phyloP scores from a whole-genome alignment of 352 stramenopile species.

The Phytophthora ohioensis region DNA sequence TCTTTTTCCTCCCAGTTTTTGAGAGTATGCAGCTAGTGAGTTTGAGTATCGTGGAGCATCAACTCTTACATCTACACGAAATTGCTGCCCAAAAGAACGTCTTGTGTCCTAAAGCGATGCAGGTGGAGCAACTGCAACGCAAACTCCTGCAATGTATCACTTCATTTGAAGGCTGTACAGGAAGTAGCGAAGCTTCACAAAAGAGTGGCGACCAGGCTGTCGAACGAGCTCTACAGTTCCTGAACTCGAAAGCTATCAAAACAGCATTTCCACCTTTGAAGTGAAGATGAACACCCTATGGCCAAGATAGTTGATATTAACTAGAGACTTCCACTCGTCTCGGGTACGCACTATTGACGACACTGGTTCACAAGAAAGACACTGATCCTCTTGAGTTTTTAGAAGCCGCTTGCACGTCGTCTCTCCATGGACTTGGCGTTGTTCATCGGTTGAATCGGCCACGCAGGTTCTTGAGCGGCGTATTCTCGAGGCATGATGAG shows the following conservation, averaged over 20 bases:
- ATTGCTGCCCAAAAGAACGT: conserved; percentile 3
- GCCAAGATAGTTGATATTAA: conserved; percentile 25
- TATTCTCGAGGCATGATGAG: conserved; percentile 59
- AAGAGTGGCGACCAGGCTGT: conserved; percentile 70
- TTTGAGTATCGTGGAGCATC: conserved; percentile 58
- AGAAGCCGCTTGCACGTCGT: conserved; percentile 45
- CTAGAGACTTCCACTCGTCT: conserved; percentile 12
- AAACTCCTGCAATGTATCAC: conserved; percentile 77
- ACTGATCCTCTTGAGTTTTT: neutral
- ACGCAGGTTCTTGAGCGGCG: conserved; percentile 25
- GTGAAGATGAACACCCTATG: neutral
- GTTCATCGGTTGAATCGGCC: conserved; percentile 9
- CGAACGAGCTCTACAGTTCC: conserved; percentile 63
- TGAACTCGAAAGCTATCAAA: conserved; percentile 47
- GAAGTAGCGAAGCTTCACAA: conserved; percentile 45
- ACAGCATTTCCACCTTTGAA: conserved; percentile 26
- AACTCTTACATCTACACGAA: conserved; percentile 53
- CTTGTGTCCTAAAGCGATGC: conserved; percentile 21
- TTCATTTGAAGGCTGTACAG: conserved; percentile 71
- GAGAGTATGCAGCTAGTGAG: conserved; percentile 51
- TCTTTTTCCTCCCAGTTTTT: conserved; percentile 63
- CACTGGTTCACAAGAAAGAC: conserved; percentile 11
- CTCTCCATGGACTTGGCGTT: conserved; percentile 54
- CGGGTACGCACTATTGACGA: conserved; percentile 19
- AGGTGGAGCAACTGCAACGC: conserved; percentile 59